Percentiles rank a stretch among this genome's conserved stretches.
Evolutionary conservation across 441 rosid genomes (phyloP).

Genomic region (Adansonia grandidieri): DNA sequence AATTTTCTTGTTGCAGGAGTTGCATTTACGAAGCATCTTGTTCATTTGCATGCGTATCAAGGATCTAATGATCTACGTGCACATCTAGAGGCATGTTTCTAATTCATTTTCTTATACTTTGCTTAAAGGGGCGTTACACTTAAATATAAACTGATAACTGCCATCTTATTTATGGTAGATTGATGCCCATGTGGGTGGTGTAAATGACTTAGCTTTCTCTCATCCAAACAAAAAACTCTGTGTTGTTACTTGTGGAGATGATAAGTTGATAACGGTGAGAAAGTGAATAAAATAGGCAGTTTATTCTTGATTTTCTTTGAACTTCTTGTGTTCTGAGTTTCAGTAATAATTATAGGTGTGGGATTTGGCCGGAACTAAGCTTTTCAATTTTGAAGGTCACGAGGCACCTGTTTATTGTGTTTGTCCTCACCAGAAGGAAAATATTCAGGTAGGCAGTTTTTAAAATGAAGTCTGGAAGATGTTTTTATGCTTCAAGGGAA

Average conservation of each 20-base stretch:
- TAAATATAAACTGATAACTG: conserved; percentile 24
- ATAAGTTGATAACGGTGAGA: conserved; percentile 48
- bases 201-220: conserved; percentile 71
- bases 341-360: conserved; percentile 36
- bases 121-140: conserved; percentile 6
- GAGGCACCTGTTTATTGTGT: conserved; percentile 49
- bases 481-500: neutral
- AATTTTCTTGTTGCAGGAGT: conserved; percentile 32
- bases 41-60: conserved; percentile 38
- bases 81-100: conserved; percentile 37
- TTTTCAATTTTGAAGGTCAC: conserved; percentile 47
- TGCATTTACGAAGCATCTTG: conserved; percentile 37
- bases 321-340: conserved; percentile 14
- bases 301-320: neutral
- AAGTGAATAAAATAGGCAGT: neutral
- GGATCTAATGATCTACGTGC: conserved; percentile 30
- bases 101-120: neutral
- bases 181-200: conserved; percentile 71
- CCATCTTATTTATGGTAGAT: conserved; percentile 43
- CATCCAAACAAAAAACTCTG: conserved; percentile 70
- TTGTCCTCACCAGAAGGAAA: conserved; percentile 53
- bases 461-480: neutral
- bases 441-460: conserved; percentile 39
- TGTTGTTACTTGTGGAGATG: conserved; percentile 70
- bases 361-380: conserved; percentile 43